These are phyloP conservation scores for Hypocreales sp. DNA, from an alignment of 2,329 filamentous ascomycete genomes.

Conservation along the genomic window DNA sequence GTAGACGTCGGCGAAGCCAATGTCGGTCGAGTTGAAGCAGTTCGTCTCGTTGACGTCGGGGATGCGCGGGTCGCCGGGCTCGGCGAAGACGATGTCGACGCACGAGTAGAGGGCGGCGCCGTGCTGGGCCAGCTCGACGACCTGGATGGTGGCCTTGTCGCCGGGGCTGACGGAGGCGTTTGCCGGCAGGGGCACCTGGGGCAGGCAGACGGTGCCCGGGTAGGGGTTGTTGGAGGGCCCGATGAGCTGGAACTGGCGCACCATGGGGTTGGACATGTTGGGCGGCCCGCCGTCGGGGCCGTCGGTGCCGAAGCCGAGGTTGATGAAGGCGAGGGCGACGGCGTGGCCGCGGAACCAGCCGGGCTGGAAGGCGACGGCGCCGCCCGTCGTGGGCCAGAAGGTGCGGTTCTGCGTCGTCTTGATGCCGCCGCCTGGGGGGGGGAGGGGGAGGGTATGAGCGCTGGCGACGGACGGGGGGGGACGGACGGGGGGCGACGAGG, in stretches of 20 bases:
- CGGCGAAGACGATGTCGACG: constrained; percentile 84
- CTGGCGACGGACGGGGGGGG: neutral
- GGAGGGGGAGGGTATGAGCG: neutral
- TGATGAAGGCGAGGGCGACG: constrained; percentile 74
- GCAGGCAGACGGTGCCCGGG: constrained; percentile 75
- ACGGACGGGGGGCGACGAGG: neutral
- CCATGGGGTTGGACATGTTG: constrained; percentile 80
- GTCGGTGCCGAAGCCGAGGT: constrained; percentile 68
- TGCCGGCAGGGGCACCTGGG: constrained; percentile 70
- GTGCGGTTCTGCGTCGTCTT: constrained; percentile 66
- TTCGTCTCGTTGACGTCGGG: constrained; percentile 62
- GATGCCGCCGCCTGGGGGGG: constrained; percentile 62
- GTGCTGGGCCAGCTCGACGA: constrained; percentile 71
- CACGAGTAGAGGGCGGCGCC: constrained; percentile 82
- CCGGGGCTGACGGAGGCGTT: constrained; percentile 58
- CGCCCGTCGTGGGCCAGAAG: constrained; percentile 77
- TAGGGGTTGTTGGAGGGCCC: constrained; percentile 76
- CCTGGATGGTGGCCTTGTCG: constrained; percentile 82
- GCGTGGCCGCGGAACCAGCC: constrained; percentile 91
- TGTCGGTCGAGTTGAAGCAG: constrained; percentile 74
- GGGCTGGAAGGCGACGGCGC: constrained; percentile 79
- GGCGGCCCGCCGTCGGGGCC: constrained; percentile 48
- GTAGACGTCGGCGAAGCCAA: constrained; percentile 67
- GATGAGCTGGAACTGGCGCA: constrained; percentile 65
- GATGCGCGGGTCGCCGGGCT: constrained; percentile 52